Evolutionary conservation across 306 rosid genomes (phyloP).

Genomic region (Medicago lupulina): DNA sequence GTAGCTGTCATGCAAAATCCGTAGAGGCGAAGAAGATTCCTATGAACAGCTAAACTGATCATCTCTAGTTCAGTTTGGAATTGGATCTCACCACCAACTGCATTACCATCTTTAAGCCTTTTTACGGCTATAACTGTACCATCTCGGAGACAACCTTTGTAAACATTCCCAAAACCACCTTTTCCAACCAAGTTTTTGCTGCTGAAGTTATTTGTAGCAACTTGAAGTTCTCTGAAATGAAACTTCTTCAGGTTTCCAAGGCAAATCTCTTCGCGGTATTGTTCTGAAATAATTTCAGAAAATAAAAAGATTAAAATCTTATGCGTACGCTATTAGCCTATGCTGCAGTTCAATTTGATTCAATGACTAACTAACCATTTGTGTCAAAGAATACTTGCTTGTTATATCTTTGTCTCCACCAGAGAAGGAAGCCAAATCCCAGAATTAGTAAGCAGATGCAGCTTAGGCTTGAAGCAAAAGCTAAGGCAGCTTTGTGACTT

Average conservation of each 20-base stretch:
- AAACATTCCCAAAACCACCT: constrained; percentile 97
- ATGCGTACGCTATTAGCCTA: background rate
- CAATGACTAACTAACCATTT: constrained; percentile 60
- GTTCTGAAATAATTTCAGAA: constrained; percentile 59
- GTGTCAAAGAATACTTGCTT: constrained; percentile 89
- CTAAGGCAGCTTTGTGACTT: constrained; percentile 76
- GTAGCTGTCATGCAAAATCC: constrained; percentile 86
- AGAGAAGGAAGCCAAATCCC: constrained; percentile 79
- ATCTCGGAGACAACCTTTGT: constrained; percentile 84
- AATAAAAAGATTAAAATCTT: constrained; percentile 10
- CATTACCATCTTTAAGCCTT: constrained; percentile 89
- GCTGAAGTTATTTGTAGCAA: constrained; percentile 90
- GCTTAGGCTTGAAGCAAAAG: constrained; percentile 85
- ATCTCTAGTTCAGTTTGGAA: constrained; percentile 95
- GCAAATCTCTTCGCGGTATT: constrained; percentile 71
- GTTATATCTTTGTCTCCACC: constrained; percentile 90
- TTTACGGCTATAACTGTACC: constrained; percentile 86
- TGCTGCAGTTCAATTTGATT: constrained; percentile 27
- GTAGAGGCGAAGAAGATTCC: constrained; percentile 88
- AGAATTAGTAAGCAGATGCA: constrained; percentile 73
- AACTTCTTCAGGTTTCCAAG: constrained; percentile 88
- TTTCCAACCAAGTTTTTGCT: constrained; percentile 83
- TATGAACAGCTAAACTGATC: constrained; percentile 95
- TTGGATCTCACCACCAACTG: constrained; percentile 84
- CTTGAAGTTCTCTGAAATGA: constrained; percentile 89